These are phyloP conservation scores for Lactuca sativa DNA, from an alignment of 129 eudicot species.

Conservation along the genomic window DNA sequence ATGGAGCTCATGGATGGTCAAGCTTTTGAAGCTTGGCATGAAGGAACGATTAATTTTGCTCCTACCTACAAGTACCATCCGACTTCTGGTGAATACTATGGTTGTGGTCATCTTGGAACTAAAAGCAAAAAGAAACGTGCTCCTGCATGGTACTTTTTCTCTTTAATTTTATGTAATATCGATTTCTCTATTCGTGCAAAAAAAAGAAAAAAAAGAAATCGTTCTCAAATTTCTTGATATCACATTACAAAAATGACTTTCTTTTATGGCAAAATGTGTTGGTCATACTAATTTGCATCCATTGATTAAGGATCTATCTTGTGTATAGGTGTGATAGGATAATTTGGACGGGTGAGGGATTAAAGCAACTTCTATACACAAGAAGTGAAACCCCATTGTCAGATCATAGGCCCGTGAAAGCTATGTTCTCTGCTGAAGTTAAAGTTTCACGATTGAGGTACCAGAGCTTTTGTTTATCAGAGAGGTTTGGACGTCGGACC, in stretches of 20 bases:
- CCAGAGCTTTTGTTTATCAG: conserved; percentile 49
- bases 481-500: conserved; percentile 44
- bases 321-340: conserved; percentile 70
- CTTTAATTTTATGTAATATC: neutral
- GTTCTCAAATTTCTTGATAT: neutral
- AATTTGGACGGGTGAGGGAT: conserved; percentile 67
- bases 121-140: conserved; percentile 63
- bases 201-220: neutral
- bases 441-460: conserved; percentile 41
- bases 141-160: conserved; percentile 68
- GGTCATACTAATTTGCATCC: neutral
- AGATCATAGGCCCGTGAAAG: conserved; percentile 71
- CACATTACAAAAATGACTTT: neutral
- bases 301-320: neutral
- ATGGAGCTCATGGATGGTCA: conserved; percentile 62
- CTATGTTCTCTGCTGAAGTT: conserved; percentile 50
- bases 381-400: conserved; percentile 59
- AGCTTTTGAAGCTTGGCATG: conserved; percentile 78
- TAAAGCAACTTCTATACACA: conserved; percentile 51
- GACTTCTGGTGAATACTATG: conserved; percentile 61
- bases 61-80: conserved; percentile 79
- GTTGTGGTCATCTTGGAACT: conserved; percentile 31
- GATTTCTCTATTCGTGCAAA: neutral
- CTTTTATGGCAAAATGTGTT: too few relatives aligned
- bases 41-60: conserved; percentile 63